phyloP scores from a whole-genome alignment of 495 filamentous ascomycete genomes.

The Lichina pygmaea region DNA sequence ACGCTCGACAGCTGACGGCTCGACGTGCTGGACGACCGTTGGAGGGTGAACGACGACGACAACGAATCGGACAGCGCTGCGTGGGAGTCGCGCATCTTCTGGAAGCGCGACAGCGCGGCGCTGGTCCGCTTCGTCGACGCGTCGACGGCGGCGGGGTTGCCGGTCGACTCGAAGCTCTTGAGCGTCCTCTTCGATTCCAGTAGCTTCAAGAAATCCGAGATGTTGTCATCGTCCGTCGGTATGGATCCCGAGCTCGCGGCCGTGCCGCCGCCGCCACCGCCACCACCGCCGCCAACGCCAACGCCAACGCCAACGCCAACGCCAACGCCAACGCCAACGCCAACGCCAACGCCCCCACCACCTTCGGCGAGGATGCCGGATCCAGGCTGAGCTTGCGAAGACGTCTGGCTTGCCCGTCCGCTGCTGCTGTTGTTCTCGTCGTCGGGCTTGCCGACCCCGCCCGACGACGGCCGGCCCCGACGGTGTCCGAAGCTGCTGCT shows the following conservation, averaged over 20 bases:
- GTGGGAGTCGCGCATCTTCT: slow-evolving; percentile 65
- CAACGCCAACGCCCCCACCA: no score
- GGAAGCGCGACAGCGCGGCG: slow-evolving; percentile 49
- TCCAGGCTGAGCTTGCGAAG: slow-evolving; percentile 59
- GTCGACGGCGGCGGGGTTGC: slow-evolving; percentile 21
- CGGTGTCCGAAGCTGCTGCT: slow-evolving; percentile 78
- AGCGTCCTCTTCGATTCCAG: slow-evolving; percentile 61
- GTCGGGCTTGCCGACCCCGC: slow-evolving; percentile 40
- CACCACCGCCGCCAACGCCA: no score
- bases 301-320: slow-evolving; percentile 11
- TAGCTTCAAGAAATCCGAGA: slow-evolving; percentile 72
- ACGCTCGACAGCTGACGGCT: slow-evolving; percentile 65
- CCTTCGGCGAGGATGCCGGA: slow-evolving; percentile 56
- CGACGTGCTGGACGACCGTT: slow-evolving; percentile 59
- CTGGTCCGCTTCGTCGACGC: slow-evolving; percentile 30
- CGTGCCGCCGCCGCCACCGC: slow-evolving; percentile 13
- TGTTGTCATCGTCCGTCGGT: slow-evolving; percentile 69
- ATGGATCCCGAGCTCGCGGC: slow-evolving; percentile 54
- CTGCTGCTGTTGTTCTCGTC: slow-evolving; percentile 59
- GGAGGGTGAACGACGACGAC: slow-evolving; percentile 55
- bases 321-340: no score
- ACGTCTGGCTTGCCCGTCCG: slow-evolving; percentile 61
- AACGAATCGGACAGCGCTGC: slow-evolving; percentile 67
- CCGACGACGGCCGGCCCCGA: slow-evolving; percentile 45
- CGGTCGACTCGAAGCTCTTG: slow-evolving; percentile 27